Percentiles rank a stretch among this genome's conserved stretches.
Evolutionary conservation across 768 basidiomycete genomes (phyloP).

Genomic region (Amanita fuliginea): DNA sequence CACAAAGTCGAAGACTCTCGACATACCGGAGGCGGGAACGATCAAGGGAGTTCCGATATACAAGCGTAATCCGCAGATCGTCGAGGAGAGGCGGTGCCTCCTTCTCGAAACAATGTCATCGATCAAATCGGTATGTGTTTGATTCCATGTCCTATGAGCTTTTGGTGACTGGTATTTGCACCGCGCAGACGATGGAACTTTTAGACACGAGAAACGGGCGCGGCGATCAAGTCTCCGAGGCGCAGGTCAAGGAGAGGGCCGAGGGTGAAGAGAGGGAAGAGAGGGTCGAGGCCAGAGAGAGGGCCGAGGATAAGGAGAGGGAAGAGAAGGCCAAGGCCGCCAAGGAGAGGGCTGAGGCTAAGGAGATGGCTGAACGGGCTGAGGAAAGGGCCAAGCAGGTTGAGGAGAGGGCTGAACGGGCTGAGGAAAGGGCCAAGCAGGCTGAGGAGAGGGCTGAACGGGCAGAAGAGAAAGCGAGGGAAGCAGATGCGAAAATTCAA

Average conservation of each 20-base stretch:
- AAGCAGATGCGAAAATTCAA: neutral
- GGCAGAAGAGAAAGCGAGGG: neutral
- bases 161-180: neutral
- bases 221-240: neutral
- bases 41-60: neutral
- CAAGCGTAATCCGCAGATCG: neutral
- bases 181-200: neutral
- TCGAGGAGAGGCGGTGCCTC: neutral
- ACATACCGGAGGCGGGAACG: neutral
- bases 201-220: neutral
- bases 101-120: neutral
- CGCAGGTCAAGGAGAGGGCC: neutral
- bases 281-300: neutral
- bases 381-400: no score
- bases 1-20: neutral
- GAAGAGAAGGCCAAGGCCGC: no score
- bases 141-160: neutral
- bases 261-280: neutral
- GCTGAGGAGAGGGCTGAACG: neutral
- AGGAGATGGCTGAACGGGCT: no score
- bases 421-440: neutral
- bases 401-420: no score
- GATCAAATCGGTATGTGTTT: neutral
- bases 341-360: no score
- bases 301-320: no score